Evolutionary conservation across 2,329 filamentous ascomycete genomes (phyloP), one percentile per base, ranked within the genome.

Genomic region (Botrytis fragariae): DNA sequence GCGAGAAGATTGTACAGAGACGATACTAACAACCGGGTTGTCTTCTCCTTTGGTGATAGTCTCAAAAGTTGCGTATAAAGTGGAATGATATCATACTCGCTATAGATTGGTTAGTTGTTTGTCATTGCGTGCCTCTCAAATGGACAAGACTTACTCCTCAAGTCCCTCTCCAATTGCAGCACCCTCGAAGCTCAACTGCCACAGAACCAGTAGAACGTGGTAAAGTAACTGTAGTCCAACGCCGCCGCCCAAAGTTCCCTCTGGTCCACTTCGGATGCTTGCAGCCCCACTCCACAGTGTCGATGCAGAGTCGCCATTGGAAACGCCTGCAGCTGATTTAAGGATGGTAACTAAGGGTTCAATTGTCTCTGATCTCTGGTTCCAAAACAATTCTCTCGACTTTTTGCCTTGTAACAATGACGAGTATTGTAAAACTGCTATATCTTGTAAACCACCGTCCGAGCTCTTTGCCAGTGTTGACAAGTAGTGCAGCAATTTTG

Each of bases 31-130:
- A 99, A 88, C 44, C 96, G 91, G 0, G 95, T 98, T 1, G 95
- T 98, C 87, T 99, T 99, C 82, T 98, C 96, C 83, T 99, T 99
- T 62, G 95, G 95, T 3, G 96, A 98, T 60, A 97, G 86, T 72
- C 94, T 92, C 72, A 99, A 87, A 54, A 99, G 90, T 77, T 97
- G 93, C n/a, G 93, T 94, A 82, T 97, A 98, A 62, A 98, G 89
- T 64, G 94, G 88, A 76, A 98, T 88, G 77, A 98, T 92, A 80
- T 98, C 95, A 83, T 97, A 94, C 83, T 98, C 95, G 78, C 95
- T 97, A 77, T 54, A 63, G 74, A n/a, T 25, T 63, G 74, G 80
- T 79, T 82, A 83, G 77, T 51, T 68, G 25, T 51, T n/a, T 22
- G 39, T 22, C 29, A 72, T 59, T 37, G 7, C 22, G 16, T 35